phyloP scores from a whole-genome alignment of 331 rosid genomes.

The Cydonia oblonga region DNA sequence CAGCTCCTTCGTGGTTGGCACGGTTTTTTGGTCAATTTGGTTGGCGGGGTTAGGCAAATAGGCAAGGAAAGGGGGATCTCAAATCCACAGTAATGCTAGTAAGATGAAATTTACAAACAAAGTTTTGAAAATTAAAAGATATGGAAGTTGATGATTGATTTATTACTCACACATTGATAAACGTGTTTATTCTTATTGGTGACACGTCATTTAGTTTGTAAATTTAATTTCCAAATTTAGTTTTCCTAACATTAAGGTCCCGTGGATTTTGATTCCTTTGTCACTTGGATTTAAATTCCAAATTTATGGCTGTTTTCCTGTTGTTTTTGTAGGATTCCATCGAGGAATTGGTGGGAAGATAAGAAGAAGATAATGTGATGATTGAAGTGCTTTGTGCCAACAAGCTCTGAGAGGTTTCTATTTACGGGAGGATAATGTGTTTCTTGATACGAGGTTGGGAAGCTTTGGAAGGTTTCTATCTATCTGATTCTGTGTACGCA shows the following conservation, averaged over 20 bases:
- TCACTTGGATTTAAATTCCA: background rate
- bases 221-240: no score
- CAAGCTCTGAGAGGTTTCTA: background rate
- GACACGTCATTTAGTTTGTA: no score
- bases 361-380: background rate
- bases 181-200: no score
- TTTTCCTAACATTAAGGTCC: background rate
- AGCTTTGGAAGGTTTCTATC: background rate
- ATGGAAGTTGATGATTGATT: no score
- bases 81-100: no score
- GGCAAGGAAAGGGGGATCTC: background rate
- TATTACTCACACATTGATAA: no score
- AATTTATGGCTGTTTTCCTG: background rate
- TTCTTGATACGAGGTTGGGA: background rate
- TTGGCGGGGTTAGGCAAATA: background rate
- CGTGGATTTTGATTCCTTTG: background rate
- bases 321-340: background rate
- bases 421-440: background rate
- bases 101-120: no score
- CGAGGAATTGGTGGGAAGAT: background rate
- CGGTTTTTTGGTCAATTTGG: no score
- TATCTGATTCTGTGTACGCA: no score
- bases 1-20: background rate
- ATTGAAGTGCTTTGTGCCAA: background rate
- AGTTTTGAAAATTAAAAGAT: no score